Evolutionary conservation across 2,329 filamentous ascomycete species (phyloP).

Genomic region (Hypoxylon sp.): DNA sequence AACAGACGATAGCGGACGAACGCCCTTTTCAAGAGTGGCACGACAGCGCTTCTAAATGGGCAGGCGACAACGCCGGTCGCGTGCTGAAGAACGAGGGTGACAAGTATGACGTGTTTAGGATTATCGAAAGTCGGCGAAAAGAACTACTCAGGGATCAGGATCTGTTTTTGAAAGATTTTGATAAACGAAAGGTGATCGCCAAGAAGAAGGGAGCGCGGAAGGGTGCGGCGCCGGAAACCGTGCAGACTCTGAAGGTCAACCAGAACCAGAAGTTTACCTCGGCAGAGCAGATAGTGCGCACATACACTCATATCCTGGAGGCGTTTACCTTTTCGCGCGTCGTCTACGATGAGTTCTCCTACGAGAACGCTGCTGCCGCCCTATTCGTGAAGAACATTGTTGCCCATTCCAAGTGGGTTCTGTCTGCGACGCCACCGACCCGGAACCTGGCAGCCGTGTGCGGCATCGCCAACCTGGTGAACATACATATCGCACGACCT

Average conservation of each 20-base stretch:
- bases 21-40: conserved; percentile 46
- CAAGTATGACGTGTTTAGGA: not conserved
- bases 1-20: not conserved
- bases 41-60: conserved; percentile 26
- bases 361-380: conserved; percentile 49
- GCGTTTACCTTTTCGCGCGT: conserved; percentile 55
- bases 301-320: conserved; percentile 49
- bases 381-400: conserved; percentile 52
- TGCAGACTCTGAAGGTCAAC: not conserved
- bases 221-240: too few species aligned
- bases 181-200: not conserved
- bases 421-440: conserved; percentile 58
- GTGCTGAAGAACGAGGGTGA: not conserved
- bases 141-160: not conserved
- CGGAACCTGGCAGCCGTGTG: conserved; percentile 53
- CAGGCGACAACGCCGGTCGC: conserved; percentile 19
- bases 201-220: not conserved
- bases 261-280: not conserved
- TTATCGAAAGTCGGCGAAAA: not conserved
- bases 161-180: not conserved
- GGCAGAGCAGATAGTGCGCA: not conserved
- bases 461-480: conserved; percentile 51
- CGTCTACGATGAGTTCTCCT: conserved; percentile 60
- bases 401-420: conserved; percentile 56
- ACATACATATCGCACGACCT: conserved; percentile 55